A percentile compares a stretch with the other conserved stretches of the same genome.
These are phyloP conservation scores for Mentha longifolia DNA, from an alignment of 257 asterid genomes.

Conservation along the genomic window DNA sequence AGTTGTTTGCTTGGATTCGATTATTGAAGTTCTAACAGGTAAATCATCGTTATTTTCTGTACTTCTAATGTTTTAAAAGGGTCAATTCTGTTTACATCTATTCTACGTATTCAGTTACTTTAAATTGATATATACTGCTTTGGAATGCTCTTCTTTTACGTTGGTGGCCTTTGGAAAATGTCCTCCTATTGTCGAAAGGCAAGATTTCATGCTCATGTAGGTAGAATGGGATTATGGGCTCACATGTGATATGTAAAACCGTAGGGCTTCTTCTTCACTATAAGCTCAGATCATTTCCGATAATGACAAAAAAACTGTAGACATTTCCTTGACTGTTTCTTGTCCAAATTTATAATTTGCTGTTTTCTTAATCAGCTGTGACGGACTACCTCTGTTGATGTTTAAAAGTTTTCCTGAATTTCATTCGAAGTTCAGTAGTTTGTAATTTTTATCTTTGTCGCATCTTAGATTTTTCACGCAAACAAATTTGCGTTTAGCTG, in stretches of 20 bases:
- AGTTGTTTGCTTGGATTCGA: slow-evolving; percentile 73
- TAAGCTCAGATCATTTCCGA: background rate
- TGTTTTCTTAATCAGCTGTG: too few species aligned
- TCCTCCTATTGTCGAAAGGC: background rate
- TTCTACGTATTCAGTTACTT: background rate
- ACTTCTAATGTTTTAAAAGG: background rate
- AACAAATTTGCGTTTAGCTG: too few species aligned
- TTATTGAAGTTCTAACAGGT: slow-evolving; percentile 84
- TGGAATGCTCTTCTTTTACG: background rate
- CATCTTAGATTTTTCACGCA: too few species aligned
- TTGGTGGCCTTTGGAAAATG: background rate
- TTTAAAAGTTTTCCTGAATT: too few species aligned
- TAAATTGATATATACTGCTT: background rate
- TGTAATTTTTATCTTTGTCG: too few species aligned
- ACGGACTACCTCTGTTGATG: too few species aligned
- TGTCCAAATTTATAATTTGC: background rate
- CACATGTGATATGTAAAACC: too few species aligned
- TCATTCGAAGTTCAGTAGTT: too few species aligned
- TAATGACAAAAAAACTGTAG: too few species aligned
- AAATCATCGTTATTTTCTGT: slow-evolving; percentile 28
- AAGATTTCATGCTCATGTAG: background rate
- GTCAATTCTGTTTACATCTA: background rate
- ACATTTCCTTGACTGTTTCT: background rate
- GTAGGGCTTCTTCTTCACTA: background rate
- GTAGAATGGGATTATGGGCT: background rate